Conservation (phyloP, 225 moss, liverwort and hornwort species). For the Lunularia cruciata region DNA sequence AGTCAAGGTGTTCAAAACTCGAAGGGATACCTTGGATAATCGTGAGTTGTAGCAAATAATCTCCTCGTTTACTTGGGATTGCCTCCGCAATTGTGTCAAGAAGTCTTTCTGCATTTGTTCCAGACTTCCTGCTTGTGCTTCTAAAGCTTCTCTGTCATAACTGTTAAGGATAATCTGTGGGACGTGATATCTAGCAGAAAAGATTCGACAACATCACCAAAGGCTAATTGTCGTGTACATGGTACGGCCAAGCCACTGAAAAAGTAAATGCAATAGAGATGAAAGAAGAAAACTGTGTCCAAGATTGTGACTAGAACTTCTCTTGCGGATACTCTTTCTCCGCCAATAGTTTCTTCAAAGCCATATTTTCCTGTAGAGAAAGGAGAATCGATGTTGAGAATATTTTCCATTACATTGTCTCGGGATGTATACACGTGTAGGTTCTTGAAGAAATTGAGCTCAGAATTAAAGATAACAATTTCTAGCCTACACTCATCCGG, state of each 20-base stretch:
- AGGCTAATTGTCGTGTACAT: too few species aligned
- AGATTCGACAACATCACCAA: too few species aligned
- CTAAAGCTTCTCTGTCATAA: slow-evolving; percentile 13
- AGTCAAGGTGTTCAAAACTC: background rate
- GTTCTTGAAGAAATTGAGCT: too few species aligned
- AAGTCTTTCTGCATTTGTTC: slow-evolving; percentile 43
- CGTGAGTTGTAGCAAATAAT: slow-evolving; percentile 40
- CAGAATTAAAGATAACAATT: too few species aligned
- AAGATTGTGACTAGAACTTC: too few species aligned
- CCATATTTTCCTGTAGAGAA: slow-evolving; percentile 25
- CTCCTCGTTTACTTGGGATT: slow-evolving; percentile 41
- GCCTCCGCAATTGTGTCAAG: slow-evolving; percentile 26
- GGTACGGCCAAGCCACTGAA: too few species aligned
- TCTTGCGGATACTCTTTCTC: slow-evolving; percentile 42
- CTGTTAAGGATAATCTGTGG: background rate
- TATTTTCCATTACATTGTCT: too few species aligned
- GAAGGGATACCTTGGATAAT: slow-evolving; percentile 42
- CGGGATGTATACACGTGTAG: too few species aligned
- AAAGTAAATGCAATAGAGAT: too few species aligned
- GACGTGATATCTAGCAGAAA: too few species aligned
- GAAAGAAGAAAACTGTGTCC: too few species aligned
- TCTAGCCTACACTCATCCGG: background rate
- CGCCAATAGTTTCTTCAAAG: slow-evolving; percentile 31
- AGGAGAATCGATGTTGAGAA: background rate
- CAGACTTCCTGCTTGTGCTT: slow-evolving; percentile 24